A percentile compares a stretch with the other conserved stretches of the same genome.
phyloP scores from a whole-genome alignment of 345 rosid genomes.

The Pelargonium nanum region DNA sequence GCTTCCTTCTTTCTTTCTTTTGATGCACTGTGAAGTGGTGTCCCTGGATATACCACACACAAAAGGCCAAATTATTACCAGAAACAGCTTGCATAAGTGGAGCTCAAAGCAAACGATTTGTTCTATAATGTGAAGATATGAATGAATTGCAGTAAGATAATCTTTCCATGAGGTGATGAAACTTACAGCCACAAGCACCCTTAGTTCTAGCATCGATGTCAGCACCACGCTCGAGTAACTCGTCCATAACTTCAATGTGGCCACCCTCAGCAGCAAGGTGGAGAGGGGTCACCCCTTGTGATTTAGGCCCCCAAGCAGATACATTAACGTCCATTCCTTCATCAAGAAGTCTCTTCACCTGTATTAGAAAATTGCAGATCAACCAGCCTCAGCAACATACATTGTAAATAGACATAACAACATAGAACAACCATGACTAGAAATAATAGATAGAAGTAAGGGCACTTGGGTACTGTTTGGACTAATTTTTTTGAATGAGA shows the following conservation, averaged over 20 bases:
- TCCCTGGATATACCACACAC: constrained; percentile 37
- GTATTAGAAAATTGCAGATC: constrained; percentile 8
- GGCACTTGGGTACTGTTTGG: too few species aligned
- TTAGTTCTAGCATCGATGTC: constrained; percentile 84
- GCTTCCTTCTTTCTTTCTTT: constrained; percentile 84
- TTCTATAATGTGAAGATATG: too few species aligned
- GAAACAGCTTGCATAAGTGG: background rate
- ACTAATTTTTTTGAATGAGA: too few species aligned
- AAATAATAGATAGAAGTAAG: background rate
- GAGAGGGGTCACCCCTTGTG: constrained; percentile 78
- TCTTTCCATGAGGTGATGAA: background rate
- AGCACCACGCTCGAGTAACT: constrained; percentile 85
- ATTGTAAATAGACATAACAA: background rate
- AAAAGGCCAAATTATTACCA: background rate
- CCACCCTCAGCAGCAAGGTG: constrained; percentile 99
- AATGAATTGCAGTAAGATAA: background rate
- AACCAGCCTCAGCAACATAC: too few species aligned
- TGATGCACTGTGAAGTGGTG: constrained; percentile 87
- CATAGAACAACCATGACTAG: background rate
- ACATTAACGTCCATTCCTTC: constrained; percentile 79
- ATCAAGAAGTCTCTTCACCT: constrained; percentile 70
- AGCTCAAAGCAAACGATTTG: background rate
- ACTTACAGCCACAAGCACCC: constrained; percentile 90
- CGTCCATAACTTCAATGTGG: constrained; percentile 81
- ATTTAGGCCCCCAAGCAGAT: constrained; percentile 82